Base-by-base conservation (phyloP, 2,329 filamentous ascomycete genomes). In the Emergomyces pasteurianus region DNA sequence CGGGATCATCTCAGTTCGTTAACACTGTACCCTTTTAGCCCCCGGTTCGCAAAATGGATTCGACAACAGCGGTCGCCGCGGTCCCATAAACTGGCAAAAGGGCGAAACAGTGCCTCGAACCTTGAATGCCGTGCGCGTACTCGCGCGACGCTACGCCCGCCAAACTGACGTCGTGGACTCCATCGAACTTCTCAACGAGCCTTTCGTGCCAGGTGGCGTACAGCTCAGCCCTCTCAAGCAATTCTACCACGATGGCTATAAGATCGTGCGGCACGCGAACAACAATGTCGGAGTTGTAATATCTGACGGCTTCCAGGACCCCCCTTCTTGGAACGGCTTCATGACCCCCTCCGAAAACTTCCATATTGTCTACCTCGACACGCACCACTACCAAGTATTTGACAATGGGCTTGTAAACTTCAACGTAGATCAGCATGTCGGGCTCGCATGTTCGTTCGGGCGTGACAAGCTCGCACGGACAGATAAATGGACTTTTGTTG, bases 301-400 rank as follows among this genome's bases (percentile, higher is more conserved):
- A 36, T 80, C 83, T 52, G 76, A 78, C 56, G 76, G 74, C 0
- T 78, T 78, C 62, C 57, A 67, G 31, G 66, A 75, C 1, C 78
- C 82, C 0, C 77, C 73, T 52, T 77, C 75, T 7, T 88, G 83
- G 81, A 88, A 88, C 66, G 81, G 78, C 5, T 84, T 83, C 71
- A 76, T 86, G 66, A 81, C 77, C 1, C 74, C 76, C 1, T 75
- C 73, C 23, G 68, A 71, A 34, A 74, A 72, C 10, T 71, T 74
- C 61, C 69, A 70, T 55, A 80, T 82, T 54, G 80, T 86, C 47
- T 80, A 82, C 53, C 72, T 89, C 63, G 86, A 89, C 67, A 84
- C 86, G 61, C 86, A 89, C 69, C 83, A 88, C 68, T 89, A 88
- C 69, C 82, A 87, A 69, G 78, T 85, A 61, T 88, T 88, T 72